phyloP scores from a whole-genome alignment of 331 rosid species.

The Telfairia occidentalis region DNA sequence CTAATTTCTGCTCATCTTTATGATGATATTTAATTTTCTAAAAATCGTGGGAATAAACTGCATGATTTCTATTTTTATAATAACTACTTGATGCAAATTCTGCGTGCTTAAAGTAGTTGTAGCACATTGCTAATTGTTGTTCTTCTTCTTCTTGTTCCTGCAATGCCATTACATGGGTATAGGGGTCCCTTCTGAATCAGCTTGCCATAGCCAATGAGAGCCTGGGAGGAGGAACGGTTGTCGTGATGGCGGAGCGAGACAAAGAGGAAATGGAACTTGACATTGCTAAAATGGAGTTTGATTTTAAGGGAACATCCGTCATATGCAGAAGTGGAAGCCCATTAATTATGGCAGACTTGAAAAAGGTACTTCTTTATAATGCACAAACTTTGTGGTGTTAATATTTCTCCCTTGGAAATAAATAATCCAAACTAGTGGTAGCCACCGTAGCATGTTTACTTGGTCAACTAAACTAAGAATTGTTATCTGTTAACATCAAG shows the following conservation, averaged over 20 bases:
- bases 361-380: constrained; percentile 37
- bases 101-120: background rate
- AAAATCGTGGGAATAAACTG: background rate
- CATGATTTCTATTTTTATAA: background rate
- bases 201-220: constrained; percentile 86
- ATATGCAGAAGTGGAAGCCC: constrained; percentile 96
- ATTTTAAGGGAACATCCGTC: constrained; percentile 80
- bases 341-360: constrained; percentile 76
- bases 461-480: background rate
- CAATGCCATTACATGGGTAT: constrained; percentile 13
- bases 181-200: constrained; percentile 86
- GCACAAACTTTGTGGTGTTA: background rate
- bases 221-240: constrained; percentile 75
- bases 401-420: background rate
- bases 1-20: background rate
- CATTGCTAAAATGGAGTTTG: constrained; percentile 86
- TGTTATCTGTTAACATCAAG: background rate
- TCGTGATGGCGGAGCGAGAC: constrained; percentile 90
- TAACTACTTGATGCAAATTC: background rate
- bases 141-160: constrained; percentile 2
- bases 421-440: background rate
- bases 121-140: background rate
- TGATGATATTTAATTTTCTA: background rate
- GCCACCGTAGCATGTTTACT: background rate
- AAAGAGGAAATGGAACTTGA: constrained; percentile 95